Evolutionary conservation across 2,329 filamentous ascomycete genomes (phyloP).

Genomic region (Clathrospora elynae): DNA sequence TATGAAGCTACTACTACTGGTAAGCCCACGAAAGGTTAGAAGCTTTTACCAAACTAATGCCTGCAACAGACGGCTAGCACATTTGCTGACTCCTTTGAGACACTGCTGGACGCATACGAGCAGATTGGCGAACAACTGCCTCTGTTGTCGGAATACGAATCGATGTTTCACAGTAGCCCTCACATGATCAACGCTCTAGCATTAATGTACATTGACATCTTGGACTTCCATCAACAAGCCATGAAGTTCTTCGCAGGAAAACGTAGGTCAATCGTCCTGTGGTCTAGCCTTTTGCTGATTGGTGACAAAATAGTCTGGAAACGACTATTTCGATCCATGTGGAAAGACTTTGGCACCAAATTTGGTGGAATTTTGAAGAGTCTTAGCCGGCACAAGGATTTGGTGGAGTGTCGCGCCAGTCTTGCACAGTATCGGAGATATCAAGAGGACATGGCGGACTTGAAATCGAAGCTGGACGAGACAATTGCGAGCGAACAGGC

Average conservation of each 20-base stretch:
- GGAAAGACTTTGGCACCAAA: constrained; percentile 36
- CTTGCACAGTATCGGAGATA: constrained; percentile 26
- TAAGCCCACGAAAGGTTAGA: constrained; percentile 10
- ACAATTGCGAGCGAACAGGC: constrained; percentile 14
- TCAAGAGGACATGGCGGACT: constrained; percentile 19
- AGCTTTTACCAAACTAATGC: constrained; percentile 2
- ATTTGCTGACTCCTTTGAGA: constrained; percentile 45
- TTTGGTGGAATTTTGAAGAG: constrained; percentile 37
- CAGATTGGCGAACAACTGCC: constrained; percentile 49
- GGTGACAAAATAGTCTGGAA: constrained; percentile 20
- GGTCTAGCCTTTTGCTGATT: constrained; percentile 7
- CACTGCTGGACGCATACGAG: constrained; percentile 48
- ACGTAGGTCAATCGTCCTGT: constrained; percentile 12
- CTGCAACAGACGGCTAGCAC: constrained; percentile 36
- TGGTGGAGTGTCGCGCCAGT: constrained; percentile 32
- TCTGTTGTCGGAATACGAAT: constrained; percentile 40
- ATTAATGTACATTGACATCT: constrained; percentile 47
- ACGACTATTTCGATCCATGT: constrained; percentile 30
- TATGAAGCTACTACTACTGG: constrained; percentile 46
- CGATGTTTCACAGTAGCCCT: constrained; percentile 34
- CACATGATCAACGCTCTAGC: constrained; percentile 42
- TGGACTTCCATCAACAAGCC: constrained; percentile 48
- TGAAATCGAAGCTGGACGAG: constrained; percentile 18
- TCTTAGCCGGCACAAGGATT: constrained; percentile 31
- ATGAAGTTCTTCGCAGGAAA: constrained; percentile 35